Percentiles rank a stretch among this genome's conserved stretches.
Evolutionary conservation across 1,284 basidiomycete species (phyloP).

Genomic region (Schizophyllum amplum): DNA sequence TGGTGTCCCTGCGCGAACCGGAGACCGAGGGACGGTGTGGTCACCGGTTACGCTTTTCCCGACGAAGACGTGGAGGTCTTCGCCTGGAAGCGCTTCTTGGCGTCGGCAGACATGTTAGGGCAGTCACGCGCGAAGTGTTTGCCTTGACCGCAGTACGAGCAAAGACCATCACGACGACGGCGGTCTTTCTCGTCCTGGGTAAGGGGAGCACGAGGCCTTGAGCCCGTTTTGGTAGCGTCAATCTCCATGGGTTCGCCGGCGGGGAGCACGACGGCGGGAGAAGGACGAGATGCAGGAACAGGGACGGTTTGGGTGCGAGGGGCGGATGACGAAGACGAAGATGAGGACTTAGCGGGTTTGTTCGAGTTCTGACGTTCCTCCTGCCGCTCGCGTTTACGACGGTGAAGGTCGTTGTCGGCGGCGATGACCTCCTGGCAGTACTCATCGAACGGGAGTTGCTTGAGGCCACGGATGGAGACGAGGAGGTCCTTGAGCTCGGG

Average conservation of each 20-base stretch:
- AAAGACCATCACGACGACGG: constrained; percentile 1
- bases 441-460: background rate
- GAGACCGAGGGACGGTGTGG: background rate
- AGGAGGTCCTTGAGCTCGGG: constrained; percentile 5
- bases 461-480: no score
- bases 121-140: constrained; percentile 2
- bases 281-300: no score
- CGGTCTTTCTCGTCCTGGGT: constrained; percentile 4
- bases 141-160: constrained; percentile 3
- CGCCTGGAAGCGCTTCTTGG: background rate
- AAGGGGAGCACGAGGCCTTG: constrained; percentile 1
- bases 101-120: background rate
- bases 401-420: background rate
- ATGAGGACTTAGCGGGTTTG: background rate
- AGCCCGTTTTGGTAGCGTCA: constrained; percentile 2
- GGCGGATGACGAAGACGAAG: background rate
- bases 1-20: background rate
- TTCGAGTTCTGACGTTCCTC: background rate
- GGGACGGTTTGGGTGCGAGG: background rate
- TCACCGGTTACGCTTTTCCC: background rate
- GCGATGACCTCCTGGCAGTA: background rate
- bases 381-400: background rate
- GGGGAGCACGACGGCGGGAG: no score
- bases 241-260: constrained; percentile 9
- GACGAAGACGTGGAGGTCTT: background rate